Conservation (phyloP, 1,284 basidiomycete species). For the Thelephora terrestris region DNA sequence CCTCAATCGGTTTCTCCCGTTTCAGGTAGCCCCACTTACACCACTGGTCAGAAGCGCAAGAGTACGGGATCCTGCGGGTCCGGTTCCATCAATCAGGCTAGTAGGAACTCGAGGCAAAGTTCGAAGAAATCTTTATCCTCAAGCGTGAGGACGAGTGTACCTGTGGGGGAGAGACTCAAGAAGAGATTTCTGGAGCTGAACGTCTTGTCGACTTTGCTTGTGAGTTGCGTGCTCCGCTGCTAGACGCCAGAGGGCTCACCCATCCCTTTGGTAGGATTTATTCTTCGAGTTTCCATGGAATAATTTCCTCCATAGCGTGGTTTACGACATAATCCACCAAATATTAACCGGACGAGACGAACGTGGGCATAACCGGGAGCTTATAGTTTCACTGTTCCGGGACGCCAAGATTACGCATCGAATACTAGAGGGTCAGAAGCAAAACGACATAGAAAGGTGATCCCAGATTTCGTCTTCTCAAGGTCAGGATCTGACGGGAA, state of each 20-base stretch:
- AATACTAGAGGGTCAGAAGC: constrained; percentile 75
- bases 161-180: constrained; percentile 74
- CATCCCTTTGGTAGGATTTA: constrained; percentile 48
- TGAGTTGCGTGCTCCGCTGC: constrained; percentile 27
- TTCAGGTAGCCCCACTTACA: constrained; percentile 3
- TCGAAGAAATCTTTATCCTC: constrained; percentile 35
- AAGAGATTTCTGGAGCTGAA: constrained; percentile 61
- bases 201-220: constrained; percentile 67
- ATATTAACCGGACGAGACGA: constrained; percentile 83
- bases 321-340: constrained; percentile 95
- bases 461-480: constrained; percentile 13
- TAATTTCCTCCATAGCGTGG: constrained; percentile 95
- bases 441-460: constrained; percentile 68
- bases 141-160: constrained; percentile 14
- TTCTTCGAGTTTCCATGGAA: constrained; percentile 98
- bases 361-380: constrained; percentile 67
- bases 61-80: constrained; percentile 27
- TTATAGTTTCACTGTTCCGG: constrained; percentile 73
- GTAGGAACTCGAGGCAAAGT: constrained; percentile 39
- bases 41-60: constrained; percentile 16
- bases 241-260: neutral
- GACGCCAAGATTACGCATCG: constrained; percentile 72
- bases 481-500: neutral
- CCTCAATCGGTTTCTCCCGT: constrained; percentile 16
- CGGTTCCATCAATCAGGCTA: constrained; percentile 26